phyloP scores from a whole-genome alignment of 192 early-diverging fungal genomes.

The Backusella luteola region DNA sequence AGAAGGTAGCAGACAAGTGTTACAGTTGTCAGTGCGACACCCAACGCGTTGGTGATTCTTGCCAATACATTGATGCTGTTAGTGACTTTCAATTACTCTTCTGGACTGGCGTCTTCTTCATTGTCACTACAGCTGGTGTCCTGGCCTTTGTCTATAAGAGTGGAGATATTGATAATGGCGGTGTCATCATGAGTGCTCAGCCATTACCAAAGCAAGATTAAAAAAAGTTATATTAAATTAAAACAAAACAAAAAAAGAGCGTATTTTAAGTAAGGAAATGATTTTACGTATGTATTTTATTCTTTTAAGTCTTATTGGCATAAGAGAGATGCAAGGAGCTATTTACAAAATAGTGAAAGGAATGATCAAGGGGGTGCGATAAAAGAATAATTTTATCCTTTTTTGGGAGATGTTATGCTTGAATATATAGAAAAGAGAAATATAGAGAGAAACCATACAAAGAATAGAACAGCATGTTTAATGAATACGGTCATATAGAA shows the following conservation, averaged over 20 bases:
- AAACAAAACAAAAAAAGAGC: conserved; percentile 3
- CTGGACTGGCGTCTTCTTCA: conserved; percentile 30
- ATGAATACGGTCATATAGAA: not conserved
- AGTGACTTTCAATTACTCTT: conserved; percentile 36
- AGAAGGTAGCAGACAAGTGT: conserved; percentile 8
- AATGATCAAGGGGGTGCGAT: not conserved
- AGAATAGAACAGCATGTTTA: not conserved
- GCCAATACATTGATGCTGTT: conserved; percentile 20
- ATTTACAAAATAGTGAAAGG: conserved; percentile 15
- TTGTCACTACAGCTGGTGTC: conserved; percentile 23
- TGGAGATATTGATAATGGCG: conserved; percentile 12
- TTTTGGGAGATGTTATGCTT: not conserved
- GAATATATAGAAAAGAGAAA: not conserved
- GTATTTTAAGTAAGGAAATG: not conserved
- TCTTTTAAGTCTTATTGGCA: not conserved
- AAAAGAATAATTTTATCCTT: not conserved
- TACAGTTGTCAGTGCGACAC: conserved; percentile 21
- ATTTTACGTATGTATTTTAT: not conserved
- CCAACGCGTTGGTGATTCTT: conserved; percentile 15
- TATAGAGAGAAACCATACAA: not conserved
- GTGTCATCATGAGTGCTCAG: conserved; percentile 18
- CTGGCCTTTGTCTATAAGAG: conserved; percentile 23
- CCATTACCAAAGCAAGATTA: conserved; percentile 33
- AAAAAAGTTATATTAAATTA: not conserved
- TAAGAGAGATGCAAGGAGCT: conserved; percentile 8